Base-by-base conservation (phyloP, 495 filamentous ascomycete genomes). In the Aspergillus homomorphus region DNA sequence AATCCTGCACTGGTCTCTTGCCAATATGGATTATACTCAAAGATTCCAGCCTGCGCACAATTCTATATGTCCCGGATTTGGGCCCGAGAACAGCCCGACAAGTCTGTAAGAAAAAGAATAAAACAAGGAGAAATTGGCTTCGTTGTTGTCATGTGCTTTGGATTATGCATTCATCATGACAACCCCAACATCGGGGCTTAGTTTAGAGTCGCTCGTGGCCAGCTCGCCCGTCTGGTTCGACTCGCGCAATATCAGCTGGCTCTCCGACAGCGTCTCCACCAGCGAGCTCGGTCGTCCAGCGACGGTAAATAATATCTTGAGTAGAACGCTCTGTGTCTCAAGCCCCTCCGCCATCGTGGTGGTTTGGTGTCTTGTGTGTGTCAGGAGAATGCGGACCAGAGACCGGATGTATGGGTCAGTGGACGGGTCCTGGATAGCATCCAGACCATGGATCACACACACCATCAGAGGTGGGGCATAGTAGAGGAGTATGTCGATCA, bases 291-390 rank as follows among this genome's bases (percentile, higher is more conserved):
- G 68, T 52, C 68, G 67, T 26, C 74, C 73, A 6, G 64, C 56
- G 14, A 75, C 73, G 12, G 76, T 79, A 51, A 79, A 77, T 10
- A 79, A 61, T 7, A 74, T 69, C 51, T 79, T 79, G 51, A 79
- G 63, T 1, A 77, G 48, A 5, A 72, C 66, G n/a, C 62, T 65
- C n/a, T 69, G 66, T n/a, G 59, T 61, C 22, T 66, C 54, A 48
- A 45, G 57, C 18, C 60, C 64, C 14, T 61, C 65, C 1, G 64
- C 46, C 45, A 57, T 63, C 8, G 61, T 53, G 10, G 45, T 43
- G 4, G 57, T 26, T 41, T 68, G 67, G 53, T 70, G 68, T 21
- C 66, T 62, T n/a, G 71, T 76, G 62, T 79, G 75, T 1, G 66
- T 69, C 24, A 77, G 62, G 0, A 79, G 59, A 2, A 70, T 66